Evolutionary conservation across 2,329 filamentous ascomycete species (phyloP).

Genomic region (Fusarium miscanthi): DNA sequence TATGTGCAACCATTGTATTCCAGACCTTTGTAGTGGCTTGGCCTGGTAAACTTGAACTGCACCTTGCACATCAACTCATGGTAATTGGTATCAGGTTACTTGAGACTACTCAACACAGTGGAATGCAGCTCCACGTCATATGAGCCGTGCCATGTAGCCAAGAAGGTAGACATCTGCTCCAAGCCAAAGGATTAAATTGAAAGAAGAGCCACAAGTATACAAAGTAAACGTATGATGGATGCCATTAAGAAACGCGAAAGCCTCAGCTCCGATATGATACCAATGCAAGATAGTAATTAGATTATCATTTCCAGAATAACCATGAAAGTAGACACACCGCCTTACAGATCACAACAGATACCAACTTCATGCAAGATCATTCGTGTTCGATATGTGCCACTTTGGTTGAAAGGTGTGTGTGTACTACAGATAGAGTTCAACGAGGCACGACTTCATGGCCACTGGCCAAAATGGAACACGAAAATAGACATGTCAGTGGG

Average conservation of each 20-base stretch:
- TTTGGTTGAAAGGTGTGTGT: background rate
- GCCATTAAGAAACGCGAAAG: background rate
- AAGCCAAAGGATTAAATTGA: background rate
- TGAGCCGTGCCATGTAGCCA: background rate
- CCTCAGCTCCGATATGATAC: background rate
- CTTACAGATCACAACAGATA: background rate
- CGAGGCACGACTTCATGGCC: background rate
- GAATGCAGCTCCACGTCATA: constrained; percentile 7
- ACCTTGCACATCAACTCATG: background rate
- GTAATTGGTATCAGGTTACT: background rate
- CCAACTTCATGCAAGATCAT: constrained; percentile 3
- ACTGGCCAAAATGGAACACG: background rate
- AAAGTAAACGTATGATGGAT: background rate
- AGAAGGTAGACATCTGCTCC: background rate
- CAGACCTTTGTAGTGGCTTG: background rate
- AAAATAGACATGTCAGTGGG: background rate
- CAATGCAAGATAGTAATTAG: background rate
- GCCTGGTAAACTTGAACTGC: background rate
- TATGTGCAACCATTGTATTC: background rate
- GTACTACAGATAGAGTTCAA: background rate
- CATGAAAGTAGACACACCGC: background rate
- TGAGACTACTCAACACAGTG: background rate
- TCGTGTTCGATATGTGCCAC: constrained; percentile 3
- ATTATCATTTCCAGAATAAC: constrained; percentile 7
- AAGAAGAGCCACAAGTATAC: background rate